Percentiles rank a stretch among this genome's conserved stretches.
Conservation (phyloP, 139 green algal genomes). For the Protoeuglena noctilucae region DNA sequence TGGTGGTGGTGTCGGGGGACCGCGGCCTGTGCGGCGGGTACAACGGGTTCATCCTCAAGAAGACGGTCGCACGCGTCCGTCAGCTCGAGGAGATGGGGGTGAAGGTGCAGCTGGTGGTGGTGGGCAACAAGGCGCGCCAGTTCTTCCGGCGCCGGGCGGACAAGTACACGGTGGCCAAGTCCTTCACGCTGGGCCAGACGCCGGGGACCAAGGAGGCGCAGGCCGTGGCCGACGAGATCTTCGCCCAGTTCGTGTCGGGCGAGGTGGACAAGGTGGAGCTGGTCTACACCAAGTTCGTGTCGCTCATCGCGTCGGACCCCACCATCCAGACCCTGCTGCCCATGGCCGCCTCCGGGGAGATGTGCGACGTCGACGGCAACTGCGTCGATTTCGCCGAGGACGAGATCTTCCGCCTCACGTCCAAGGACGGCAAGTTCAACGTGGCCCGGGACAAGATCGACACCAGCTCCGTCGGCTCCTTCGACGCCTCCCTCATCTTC, state of each 20-base stretch:
- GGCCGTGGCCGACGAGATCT: constrained; percentile 91
- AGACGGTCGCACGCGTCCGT: constrained; percentile 39
- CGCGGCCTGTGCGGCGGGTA: constrained; percentile 96
- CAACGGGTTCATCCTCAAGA: constrained; percentile 94
- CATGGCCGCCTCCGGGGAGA: constrained; percentile 70
- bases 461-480: constrained; percentile 31
- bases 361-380: constrained; percentile 86
- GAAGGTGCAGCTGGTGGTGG: constrained; percentile 54
- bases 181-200: constrained; percentile 57
- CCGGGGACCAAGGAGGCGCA: constrained; percentile 94
- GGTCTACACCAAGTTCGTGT: constrained; percentile 98
- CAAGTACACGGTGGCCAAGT: constrained; percentile 64
- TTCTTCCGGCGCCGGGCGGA: constrained; percentile 75
- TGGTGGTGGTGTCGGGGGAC: constrained; percentile 85
- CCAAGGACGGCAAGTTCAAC: constrained; percentile 58
- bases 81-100: constrained; percentile 78
- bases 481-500: constrained; percentile 86
- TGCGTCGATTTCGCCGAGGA: constrained; percentile 94
- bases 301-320: constrained; percentile 75
- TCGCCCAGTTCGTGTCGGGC: constrained; percentile 81
- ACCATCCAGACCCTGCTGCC: constrained; percentile 91
- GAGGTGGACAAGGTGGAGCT: constrained; percentile 94
- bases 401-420: constrained; percentile 73
- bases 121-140: constrained; percentile 82
- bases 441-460: constrained; percentile 74